Percentiles rank a stretch among this genome's conserved stretches.
Conservation (phyloP, 1,139 yeast genomes). For the Nakaseomyces uthaithaninus region DNA sequence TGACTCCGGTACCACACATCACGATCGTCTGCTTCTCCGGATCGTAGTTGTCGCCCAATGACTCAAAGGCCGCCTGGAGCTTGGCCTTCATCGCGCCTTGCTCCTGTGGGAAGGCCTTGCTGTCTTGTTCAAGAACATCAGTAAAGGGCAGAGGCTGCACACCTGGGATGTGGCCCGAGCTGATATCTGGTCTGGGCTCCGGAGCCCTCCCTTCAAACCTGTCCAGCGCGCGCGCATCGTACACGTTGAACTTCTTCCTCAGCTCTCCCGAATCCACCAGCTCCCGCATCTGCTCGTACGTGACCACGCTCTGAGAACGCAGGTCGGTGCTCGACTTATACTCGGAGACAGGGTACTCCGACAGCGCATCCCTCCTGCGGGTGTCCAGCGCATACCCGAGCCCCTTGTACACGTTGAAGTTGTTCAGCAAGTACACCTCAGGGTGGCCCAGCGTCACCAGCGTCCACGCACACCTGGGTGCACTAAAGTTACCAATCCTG, state of each 20-base stretch:
- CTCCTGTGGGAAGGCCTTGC: constrained; percentile 37
- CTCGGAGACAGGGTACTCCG: constrained; percentile 36
- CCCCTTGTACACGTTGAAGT: constrained; percentile 46
- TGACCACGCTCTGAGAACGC: constrained; percentile 54
- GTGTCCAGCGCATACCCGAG: constrained; percentile 37
- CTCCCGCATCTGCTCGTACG: constrained; percentile 39
- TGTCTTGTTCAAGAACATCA: constrained; percentile 44
- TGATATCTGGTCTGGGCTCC: constrained; percentile 81
- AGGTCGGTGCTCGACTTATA: constrained; percentile 38
- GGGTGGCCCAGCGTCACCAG: constrained; percentile 68
- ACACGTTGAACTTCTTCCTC: constrained; percentile 42
- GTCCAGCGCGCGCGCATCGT: constrained; percentile 75
- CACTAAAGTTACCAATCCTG: constrained; percentile 70
- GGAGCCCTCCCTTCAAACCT: constrained; percentile 72
- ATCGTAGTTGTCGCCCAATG: constrained; percentile 31
- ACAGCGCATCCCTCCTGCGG: constrained; percentile 16
- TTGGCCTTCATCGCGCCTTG: constrained; percentile 16
- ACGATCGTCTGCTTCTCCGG: constrained; percentile 58
- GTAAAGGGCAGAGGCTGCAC: constrained; percentile 70
- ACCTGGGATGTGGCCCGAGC: constrained; percentile 86
- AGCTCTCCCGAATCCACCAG: constrained; percentile 43
- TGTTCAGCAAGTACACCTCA: constrained; percentile 59
- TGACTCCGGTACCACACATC: constrained; percentile 94
- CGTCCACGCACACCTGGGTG: constrained; percentile 91
- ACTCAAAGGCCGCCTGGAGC: constrained; percentile 18